Percentiles rank a stretch among this genome's conserved stretches.
Conservation (phyloP, 805 yeast species). For the Saccharomyces paradoxus region DNA sequence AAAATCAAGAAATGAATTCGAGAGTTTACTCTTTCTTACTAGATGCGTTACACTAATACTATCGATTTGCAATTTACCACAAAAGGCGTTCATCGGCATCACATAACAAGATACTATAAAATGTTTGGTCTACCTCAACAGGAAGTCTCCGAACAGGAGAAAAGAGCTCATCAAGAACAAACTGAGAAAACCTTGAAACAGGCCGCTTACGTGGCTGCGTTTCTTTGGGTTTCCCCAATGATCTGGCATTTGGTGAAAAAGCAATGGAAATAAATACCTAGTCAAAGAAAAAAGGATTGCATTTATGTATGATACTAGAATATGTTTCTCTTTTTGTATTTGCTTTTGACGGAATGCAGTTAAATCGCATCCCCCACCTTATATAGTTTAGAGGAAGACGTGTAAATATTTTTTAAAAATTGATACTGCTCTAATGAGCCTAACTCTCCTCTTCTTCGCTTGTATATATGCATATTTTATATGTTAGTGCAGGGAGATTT, state of each 20-base stretch:
- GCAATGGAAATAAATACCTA: constrained; percentile 25
- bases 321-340: not conserved
- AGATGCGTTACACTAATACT: too few species aligned
- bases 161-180: constrained; percentile 54
- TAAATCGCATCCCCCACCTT: not conserved
- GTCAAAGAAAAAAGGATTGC: not conserved
- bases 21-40: not conserved
- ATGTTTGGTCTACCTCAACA: constrained; percentile 46
- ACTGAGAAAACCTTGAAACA: constrained; percentile 50
- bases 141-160: constrained; percentile 55
- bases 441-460: not conserved
- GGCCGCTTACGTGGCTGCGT: constrained; percentile 58
- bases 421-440: not conserved
- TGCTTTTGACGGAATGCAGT: not conserved
- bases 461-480: not conserved
- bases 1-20: not conserved
- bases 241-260: constrained; percentile 29
- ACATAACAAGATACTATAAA: constrained; percentile 18
- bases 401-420: not conserved
- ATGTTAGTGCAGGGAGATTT: not conserved
- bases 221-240: constrained; percentile 41
- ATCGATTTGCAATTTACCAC: not conserved
- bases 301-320: not conserved
- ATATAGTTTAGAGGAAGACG: not conserved
- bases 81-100: not conserved